These are phyloP conservation scores for Spiromastix sp. DNA, from an alignment of 2,329 filamentous ascomycete genomes.

Conservation along the genomic window DNA sequence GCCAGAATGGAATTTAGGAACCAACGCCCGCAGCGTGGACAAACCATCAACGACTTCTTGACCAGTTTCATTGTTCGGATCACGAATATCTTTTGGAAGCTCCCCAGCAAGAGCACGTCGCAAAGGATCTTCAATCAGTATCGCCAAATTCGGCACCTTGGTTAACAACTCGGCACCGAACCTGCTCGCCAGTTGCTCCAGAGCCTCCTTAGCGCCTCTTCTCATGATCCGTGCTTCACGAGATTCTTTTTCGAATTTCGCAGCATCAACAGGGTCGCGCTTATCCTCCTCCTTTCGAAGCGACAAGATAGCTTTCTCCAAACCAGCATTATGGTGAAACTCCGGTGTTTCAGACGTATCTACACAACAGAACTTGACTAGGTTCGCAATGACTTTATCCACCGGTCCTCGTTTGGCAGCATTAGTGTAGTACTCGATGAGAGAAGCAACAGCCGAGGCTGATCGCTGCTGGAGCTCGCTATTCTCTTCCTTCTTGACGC, in stretches of 20 bases:
- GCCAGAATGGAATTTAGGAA: constrained; percentile 72
- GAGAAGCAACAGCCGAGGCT: constrained; percentile 68
- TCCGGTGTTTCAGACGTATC: constrained; percentile 97
- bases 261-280: constrained; percentile 82
- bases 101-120: constrained; percentile 60
- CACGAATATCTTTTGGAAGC: constrained; percentile 61
- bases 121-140: constrained; percentile 74
- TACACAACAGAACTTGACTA: constrained; percentile 96
- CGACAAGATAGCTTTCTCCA: constrained; percentile 75
- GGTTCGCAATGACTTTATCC: constrained; percentile 89
- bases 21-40: constrained; percentile 81
- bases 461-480: constrained; percentile 78
- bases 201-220: constrained; percentile 83
- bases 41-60: constrained; percentile 91
- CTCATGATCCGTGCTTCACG: constrained; percentile 82
- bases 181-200: constrained; percentile 72
- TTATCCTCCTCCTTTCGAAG: constrained; percentile 96
- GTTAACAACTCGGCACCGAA: constrained; percentile 70
- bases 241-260: constrained; percentile 79
- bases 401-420: constrained; percentile 73
- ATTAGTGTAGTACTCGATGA: constrained; percentile 78
- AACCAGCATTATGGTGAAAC: constrained; percentile 70
- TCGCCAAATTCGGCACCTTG: constrained; percentile 72
- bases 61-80: constrained; percentile 65
- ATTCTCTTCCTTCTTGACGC: constrained; percentile 90